Evolutionary conservation across 2,329 filamentous ascomycete genomes (phyloP), one percentile per base, ranked within the genome.

Genomic region (Botrytis fragariae): DNA sequence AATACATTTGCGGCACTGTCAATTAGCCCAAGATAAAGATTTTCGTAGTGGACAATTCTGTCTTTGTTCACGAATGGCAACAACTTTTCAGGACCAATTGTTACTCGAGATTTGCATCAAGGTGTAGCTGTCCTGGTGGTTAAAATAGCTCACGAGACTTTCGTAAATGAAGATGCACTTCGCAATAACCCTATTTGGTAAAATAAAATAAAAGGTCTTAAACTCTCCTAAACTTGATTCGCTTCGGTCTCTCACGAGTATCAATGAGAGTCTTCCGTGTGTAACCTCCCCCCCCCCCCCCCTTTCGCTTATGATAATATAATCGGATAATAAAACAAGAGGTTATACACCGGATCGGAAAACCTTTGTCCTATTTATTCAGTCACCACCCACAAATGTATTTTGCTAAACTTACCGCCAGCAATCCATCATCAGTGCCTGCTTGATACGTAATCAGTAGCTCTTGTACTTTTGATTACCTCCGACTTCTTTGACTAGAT

Each of bases 381-480:
- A 35, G 22, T 29, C 4, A 18, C 42, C 61, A 45, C 42, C n/a
- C 5, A 14, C 20, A 6, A 22, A 44, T 29, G 1, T 5, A 22
- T 22, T 5, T n/a, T 14, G 7, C 39, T 14, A 25, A 44, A 42
- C 6, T 22, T 22, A 32, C n/a, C n/a, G 8, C 61, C 9, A 39
- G n/a, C 18, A 20, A 64, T n/a, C 3, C 9, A 44, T 63, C 10
- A 5, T 22, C 14, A 44, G 18, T n/a, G 22, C 2, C 6, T 4
- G 4, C 20, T 20, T 39, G 7, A 44, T 20, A 9, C 6, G 7
- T 44, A 32, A 63, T 20, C 8, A 29, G 22, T 10, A 44, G 5
- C 0, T 18, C n/a, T 42, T 39, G 1, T 1, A 29, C 3, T 12
- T 20, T 22, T 6, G 1, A 10, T 4, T 29, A 20, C 25, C 16